phyloP scores from a whole-genome alignment of 257 asterid species.

The Henckelia pumila region DNA sequence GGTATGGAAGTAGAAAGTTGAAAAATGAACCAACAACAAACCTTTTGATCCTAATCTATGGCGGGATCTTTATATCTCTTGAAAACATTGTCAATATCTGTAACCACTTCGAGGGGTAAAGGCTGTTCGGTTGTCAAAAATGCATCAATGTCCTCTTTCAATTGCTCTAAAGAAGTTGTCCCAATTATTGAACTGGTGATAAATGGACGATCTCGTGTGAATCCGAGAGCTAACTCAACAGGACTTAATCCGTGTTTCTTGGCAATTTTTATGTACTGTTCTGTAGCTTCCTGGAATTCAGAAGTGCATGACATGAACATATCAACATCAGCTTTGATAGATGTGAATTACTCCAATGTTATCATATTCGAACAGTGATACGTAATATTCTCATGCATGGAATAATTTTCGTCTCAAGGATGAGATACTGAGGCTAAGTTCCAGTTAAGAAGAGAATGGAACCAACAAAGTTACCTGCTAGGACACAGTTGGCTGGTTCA shows the following conservation, averaged over 20 bases:
- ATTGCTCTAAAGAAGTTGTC: constrained; percentile 73
- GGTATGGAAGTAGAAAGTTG: neutral
- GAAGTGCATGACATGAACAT: neutral
- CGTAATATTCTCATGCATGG: neutral
- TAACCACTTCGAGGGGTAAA: constrained; percentile 53
- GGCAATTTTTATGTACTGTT: constrained; percentile 62
- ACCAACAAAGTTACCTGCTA: too few relatives aligned
- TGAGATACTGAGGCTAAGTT: neutral
- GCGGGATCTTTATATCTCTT: constrained; percentile 86
- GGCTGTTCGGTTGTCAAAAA: constrained; percentile 65
- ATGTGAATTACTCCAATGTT: too few relatives aligned
- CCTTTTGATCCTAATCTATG: constrained; percentile 30
- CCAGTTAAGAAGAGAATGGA: neutral
- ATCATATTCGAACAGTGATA: neutral
- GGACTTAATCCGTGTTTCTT: constrained; percentile 68
- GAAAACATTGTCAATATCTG: constrained; percentile 65
- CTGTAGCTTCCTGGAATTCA: constrained; percentile 69
- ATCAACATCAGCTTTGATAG: neutral
- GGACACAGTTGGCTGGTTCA: too few relatives aligned
- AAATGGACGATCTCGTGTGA: constrained; percentile 74
- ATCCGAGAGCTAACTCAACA: constrained; percentile 78
- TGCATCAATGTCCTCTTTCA: constrained; percentile 73
- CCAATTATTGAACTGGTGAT: constrained; percentile 78
- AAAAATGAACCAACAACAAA: neutral
- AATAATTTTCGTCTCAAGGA: too few relatives aligned